Conservation (phyloP, 495 filamentous ascomycete species). For the Staphylotrichum tortipilum region DNA sequence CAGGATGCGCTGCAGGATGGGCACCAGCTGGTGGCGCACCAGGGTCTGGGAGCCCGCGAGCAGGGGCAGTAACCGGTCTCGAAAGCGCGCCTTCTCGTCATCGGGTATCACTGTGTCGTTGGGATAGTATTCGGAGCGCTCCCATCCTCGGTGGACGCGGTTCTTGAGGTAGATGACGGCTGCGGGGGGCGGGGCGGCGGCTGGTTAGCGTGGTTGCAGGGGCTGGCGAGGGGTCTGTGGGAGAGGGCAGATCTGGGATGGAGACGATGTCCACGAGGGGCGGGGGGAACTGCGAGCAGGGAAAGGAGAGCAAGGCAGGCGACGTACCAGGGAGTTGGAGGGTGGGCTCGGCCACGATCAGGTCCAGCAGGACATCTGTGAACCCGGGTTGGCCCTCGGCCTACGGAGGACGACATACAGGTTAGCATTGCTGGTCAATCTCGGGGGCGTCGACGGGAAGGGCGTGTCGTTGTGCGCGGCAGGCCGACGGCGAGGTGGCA, state of each 20-base stretch:
- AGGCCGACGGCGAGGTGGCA: too few relatives aligned
- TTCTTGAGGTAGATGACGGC: slow-evolving; percentile 98
- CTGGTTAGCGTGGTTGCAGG: slow-evolving; percentile 10
- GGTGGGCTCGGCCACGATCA: slow-evolving; percentile 74
- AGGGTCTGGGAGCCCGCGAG: slow-evolving; percentile 69
- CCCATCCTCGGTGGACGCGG: slow-evolving; percentile 85
- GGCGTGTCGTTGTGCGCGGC: slow-evolving; percentile 1
- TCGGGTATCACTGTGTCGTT: slow-evolving; percentile 66
- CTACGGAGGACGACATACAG: slow-evolving; percentile 39
- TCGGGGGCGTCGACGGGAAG: slow-evolving; percentile 3
- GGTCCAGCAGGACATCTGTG: slow-evolving; percentile 80
- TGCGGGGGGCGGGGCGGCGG: too few relatives aligned
- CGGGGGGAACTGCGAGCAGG: slow-evolving; percentile 4
- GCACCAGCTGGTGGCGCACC: slow-evolving; percentile 83
- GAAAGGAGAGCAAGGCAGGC: too few relatives aligned
- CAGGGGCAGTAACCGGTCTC: slow-evolving; percentile 78
- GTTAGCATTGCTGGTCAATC: slow-evolving; percentile 9
- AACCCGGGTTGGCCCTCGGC: slow-evolving; percentile 88
- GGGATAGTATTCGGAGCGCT: slow-evolving; percentile 61
- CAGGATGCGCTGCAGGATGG: slow-evolving; percentile 88
- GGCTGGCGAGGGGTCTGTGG: too few relatives aligned
- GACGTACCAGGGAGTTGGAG: slow-evolving; percentile 85
- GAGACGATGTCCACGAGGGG: background rate
- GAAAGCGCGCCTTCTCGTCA: slow-evolving; percentile 78
- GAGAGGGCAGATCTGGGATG: slow-evolving; percentile 5